Base-by-base conservation (phyloP, 1,284 basidiomycete species). In the Melampsora americana region DNA sequence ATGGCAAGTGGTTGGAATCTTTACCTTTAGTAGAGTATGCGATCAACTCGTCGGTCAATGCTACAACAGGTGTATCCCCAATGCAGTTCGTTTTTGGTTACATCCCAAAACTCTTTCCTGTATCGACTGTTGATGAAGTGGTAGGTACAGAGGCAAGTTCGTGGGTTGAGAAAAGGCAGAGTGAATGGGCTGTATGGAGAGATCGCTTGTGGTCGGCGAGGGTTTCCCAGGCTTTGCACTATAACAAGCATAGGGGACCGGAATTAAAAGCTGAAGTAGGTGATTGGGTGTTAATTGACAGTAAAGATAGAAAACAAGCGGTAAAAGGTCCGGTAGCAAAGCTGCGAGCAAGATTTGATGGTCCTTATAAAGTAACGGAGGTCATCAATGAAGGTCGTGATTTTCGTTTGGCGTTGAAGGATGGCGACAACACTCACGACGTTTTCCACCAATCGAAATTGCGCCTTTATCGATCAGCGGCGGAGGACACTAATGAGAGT, bases 1-100 rank as follows among this genome's bases (percentile, higher is more conserved):
- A 80, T 44, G 59, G 67, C 23, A 62, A 78, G 42, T 80, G 78
- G 79, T 20, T 69, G 11, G 32, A 20, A 1, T 7, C 69, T 79
- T 66, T 39, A 71, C 79, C 18, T 56, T 80, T 23, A 79, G 78
- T 69, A 42, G n/a, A n/a, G n/a, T n/a, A n/a, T n/a, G n/a, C n/a
- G n/a, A n/a, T n/a, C n/a, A n/a, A n/a, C n/a, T n/a, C 64, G 9
- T 61, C 72, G 4, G 20, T 66, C n/a, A 79, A 79, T 66, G 46
- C 60, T 9, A 69, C 79, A 7, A 80, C 79, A 2, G 70, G 79
- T 11, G 30, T 42, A 4, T 28, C 69, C 3, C 77, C 77, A 2
- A 78, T 79, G 32, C 69, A 79, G 32, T 28, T 79, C 5, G 61
- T 77, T 0, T 66, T 75, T 42, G 78, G 78, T 30, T 72, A 83